phyloP scores from a whole-genome alignment of 176 grass and related monocot species.

The Pharus latifolius region DNA sequence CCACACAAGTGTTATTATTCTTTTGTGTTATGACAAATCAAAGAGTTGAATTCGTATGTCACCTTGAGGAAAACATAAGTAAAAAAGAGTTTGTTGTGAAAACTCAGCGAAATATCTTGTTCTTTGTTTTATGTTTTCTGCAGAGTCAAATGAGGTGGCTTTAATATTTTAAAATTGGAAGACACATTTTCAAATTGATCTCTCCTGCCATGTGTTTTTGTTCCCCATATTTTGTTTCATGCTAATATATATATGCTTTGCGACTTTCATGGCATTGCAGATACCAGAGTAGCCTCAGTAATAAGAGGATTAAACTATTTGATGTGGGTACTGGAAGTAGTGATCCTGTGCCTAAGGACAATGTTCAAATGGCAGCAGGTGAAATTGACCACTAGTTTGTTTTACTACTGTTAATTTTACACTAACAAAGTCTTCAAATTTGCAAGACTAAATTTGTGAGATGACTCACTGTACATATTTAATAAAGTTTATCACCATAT shows the following conservation, averaged over 20 bases:
- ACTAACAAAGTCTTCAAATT: too few species aligned
- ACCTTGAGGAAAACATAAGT: too few species aligned
- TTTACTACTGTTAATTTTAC: too few species aligned
- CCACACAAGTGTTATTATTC: not conserved
- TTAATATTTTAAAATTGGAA: not conserved
- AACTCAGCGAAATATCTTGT: not conserved
- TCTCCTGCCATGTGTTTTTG: not conserved
- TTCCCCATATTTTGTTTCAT: not conserved
- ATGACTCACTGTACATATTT: too few species aligned
- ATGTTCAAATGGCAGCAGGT: too few species aligned
- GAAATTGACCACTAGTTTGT: too few species aligned
- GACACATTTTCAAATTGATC: not conserved
- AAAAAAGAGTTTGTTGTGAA: conserved; percentile 37
- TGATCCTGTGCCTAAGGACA: conserved; percentile 16
- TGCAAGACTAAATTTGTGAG: too few species aligned
- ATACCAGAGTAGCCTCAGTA: conserved; percentile 47
- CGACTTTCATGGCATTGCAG: too few species aligned
- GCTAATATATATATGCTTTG: too few species aligned
- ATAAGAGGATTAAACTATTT: conserved; percentile 51
- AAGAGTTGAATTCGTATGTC: conserved; percentile 55
- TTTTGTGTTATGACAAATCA: conserved; percentile 26
- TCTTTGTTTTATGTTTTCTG: not conserved
- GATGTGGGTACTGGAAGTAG: conserved; percentile 18
- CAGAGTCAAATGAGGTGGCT: not conserved
- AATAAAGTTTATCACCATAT: too few species aligned